A percentile compares a stretch with the other conserved stretches of the same genome.
Evolutionary conservation across 371 early-diverging fungal genomes (phyloP).

Genomic region (Mortierella sp.): DNA sequence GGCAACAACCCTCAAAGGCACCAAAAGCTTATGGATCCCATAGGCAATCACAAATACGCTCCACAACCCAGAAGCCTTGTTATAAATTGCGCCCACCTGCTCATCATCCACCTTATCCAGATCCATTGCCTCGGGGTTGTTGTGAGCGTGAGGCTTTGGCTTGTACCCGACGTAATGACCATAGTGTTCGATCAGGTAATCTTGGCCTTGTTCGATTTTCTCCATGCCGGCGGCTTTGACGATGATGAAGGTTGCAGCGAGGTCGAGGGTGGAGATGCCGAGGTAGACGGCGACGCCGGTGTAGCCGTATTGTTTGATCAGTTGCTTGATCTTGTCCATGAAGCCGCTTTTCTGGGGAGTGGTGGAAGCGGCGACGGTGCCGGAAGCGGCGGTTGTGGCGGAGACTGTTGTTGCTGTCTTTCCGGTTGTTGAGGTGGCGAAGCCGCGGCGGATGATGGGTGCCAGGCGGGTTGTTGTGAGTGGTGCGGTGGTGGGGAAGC

Average conservation of each 20-base stretch:
- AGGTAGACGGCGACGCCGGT: conserved; percentile 58
- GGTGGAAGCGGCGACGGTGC: not conserved
- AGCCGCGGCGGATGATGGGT: conserved; percentile 41
- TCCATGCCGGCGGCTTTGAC: conserved; percentile 60
- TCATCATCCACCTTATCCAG: conserved; percentile 49
- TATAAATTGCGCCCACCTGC: conserved; percentile 41
- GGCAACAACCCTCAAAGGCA: conserved; percentile 60
- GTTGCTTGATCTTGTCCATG: conserved; percentile 55
- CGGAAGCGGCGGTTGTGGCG: conserved; percentile 9
- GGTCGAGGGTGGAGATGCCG: conserved; percentile 58
- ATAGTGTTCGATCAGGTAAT: conserved; percentile 42
- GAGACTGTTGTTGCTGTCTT: not conserved
- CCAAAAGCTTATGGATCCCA: conserved; percentile 61
- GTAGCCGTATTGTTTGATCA: conserved; percentile 59
- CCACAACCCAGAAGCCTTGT: conserved; percentile 53
- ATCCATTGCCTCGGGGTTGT: conserved; percentile 1
- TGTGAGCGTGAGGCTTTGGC: conserved; percentile 15
- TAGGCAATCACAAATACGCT: conserved; percentile 63
- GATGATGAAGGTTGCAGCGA: conserved; percentile 56
- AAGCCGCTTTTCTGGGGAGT: conserved; percentile 22
- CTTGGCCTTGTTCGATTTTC: conserved; percentile 55
- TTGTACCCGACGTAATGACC: conserved; percentile 44
- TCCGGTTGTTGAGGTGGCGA: conserved; percentile 10
- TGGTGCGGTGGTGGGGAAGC: conserved; percentile 8
- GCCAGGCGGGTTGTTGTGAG: conserved; percentile 17